phyloP scores from a whole-genome alignment of 768 basidiomycete genomes.

The Trametes coccinea region DNA sequence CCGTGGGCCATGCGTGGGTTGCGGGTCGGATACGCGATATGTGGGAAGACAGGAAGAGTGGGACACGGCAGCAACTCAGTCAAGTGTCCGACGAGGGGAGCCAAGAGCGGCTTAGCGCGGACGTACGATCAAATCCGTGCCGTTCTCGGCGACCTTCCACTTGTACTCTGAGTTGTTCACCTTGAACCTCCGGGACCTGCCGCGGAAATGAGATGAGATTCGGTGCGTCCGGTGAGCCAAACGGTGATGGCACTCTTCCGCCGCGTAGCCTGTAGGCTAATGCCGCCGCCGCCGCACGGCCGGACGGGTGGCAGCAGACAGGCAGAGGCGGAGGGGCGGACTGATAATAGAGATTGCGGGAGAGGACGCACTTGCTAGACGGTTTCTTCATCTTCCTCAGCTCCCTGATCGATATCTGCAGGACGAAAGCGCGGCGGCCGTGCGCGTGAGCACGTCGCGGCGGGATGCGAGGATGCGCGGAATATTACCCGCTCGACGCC shows the following conservation, averaged over 20 bases:
- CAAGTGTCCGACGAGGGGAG: neutral
- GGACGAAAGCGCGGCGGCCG: neutral
- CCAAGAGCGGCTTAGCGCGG: slow-evolving; percentile 8
- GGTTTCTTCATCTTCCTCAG: slow-evolving; percentile 50
- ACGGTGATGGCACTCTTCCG: neutral
- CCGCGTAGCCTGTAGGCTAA: neutral
- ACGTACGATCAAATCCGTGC: slow-evolving; percentile 47
- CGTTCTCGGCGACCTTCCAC: slow-evolving; percentile 52
- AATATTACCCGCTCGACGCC: slow-evolving; percentile 46
- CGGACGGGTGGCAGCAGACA: neutral
- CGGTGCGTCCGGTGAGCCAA: neutral
- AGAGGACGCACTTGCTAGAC: slow-evolving; percentile 44
- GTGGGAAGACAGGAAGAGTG: neutral
- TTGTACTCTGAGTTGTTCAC: slow-evolving; percentile 51
- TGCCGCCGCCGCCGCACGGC: neutral
- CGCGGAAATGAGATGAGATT: neutral
- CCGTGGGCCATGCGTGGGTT: neutral
- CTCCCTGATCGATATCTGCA: slow-evolving; percentile 45
- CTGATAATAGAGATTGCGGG: slow-evolving; percentile 16
- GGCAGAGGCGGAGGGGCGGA: neutral
- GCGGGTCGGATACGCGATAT: too few species aligned
- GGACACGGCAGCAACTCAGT: neutral
- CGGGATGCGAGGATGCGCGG: neutral
- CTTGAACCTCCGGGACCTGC: slow-evolving; percentile 57
- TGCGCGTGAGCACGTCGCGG: neutral